Base-by-base conservation (phyloP, 495 filamentous ascomycete species). In the Aspergillus panamensis region DNA sequence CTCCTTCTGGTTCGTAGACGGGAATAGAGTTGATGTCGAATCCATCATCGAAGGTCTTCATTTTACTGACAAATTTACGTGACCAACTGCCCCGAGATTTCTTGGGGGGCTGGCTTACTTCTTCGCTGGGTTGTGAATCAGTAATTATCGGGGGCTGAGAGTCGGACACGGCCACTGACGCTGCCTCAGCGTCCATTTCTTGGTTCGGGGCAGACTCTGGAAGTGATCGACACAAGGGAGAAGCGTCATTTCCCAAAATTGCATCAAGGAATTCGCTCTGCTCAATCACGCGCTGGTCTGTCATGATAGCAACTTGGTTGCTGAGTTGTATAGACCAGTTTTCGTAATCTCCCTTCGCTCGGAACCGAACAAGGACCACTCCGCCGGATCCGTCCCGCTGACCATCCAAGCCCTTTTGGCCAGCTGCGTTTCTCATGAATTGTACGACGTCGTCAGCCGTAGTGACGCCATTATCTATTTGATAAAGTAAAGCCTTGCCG, bases 231-330 rank as follows among this genome's bases (percentile, higher is more conserved):
- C 87, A 83, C 16, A 97, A 73, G 25, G 78, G 73, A 54, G 80
- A 84, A 4, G 89, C 82, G 74, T 97, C 86, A 53, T 85, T 87
- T 10, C 73, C 84, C 16, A 97, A 70, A 48, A 98, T 96, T 3
- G 89, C 89, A 72, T 96, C 91, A 8, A 98, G 78, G 59, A 98
- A 96, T 60, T 96, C 92, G 48, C 87, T 91, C 69, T 97, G 94
- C 54, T 92, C 86, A 48, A 97, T 86, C 19, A 92, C 84, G 4
- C 90, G 84, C 63, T 92, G 90, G 55, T 90, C 88, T 14, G 92
- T 82, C 44, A 78, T 77, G 29, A 84, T 62, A 6, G 90, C 87
- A 43, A 92, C 82, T 4, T 84, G 71, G 21, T 80, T 83, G 55
- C 83, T 76, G 61, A 96, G 81, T 19, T 87, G 73, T 44, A 79